A percentile compares a stretch with the other conserved stretches of the same genome.
Conservation (phyloP, 441 rosid genomes). For the Metrosideros polymorpha region DNA sequence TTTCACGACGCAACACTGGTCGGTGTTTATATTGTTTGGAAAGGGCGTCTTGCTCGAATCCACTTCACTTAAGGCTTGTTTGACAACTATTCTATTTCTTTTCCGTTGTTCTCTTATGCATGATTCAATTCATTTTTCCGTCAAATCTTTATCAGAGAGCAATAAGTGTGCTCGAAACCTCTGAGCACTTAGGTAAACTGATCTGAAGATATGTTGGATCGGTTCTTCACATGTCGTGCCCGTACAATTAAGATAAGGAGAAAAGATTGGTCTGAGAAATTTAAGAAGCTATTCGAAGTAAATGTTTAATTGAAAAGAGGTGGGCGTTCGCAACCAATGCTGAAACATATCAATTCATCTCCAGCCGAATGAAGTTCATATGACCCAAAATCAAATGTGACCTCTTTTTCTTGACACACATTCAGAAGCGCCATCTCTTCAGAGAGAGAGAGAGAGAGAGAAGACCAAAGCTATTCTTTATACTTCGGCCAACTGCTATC, state of each 20-base stretch:
- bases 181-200: not conserved
- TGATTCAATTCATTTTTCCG: too few relatives aligned
- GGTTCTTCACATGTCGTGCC: not conserved
- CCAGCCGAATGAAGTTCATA: not conserved
- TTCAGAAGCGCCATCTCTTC: not conserved
- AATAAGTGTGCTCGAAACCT: not conserved
- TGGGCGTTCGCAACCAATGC: not conserved
- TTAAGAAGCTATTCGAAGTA: not conserved
- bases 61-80: too few relatives aligned
- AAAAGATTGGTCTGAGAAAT: not conserved
- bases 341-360: not conserved
- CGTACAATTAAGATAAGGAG: not conserved
- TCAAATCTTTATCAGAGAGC: not conserved
- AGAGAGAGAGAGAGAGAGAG: not conserved
- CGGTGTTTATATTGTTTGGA: not conserved
- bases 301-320: not conserved
- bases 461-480: not conserved
- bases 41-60: too few relatives aligned
- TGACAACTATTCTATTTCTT: too few relatives aligned
- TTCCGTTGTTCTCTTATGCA: too few relatives aligned
- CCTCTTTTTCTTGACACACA: not conserved
- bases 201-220: not conserved
- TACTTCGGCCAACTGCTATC: not conserved
- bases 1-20: accelerated
- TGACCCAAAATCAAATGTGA: not conserved